Conservation (phyloP, 164 flowering plant genomes). For the Dillenia turbinata region DNA sequence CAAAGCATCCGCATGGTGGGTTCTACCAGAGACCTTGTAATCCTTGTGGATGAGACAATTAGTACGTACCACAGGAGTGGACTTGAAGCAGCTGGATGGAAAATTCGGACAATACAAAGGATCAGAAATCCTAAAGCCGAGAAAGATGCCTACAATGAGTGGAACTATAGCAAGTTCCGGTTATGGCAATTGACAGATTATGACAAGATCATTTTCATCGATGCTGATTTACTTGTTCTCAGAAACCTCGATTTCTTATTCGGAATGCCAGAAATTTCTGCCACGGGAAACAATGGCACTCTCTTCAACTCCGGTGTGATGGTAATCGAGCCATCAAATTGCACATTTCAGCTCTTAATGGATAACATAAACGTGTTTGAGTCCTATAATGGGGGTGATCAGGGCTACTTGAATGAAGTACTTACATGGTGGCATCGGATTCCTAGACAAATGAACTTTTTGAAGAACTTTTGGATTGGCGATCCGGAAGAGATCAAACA, state of each 20-base stretch:
- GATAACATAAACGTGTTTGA: constrained; percentile 47
- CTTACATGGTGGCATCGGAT: constrained; percentile 75
- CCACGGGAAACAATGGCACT: constrained; percentile 57
- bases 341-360: constrained; percentile 59
- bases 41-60: constrained; percentile 66
- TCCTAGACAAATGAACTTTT: constrained; percentile 54
- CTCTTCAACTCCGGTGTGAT: constrained; percentile 73
- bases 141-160: constrained; percentile 64
- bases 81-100: constrained; percentile 74
- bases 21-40: constrained; percentile 59
- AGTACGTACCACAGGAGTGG: constrained; percentile 50
- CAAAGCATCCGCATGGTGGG: constrained; percentile 65
- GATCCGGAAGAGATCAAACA: constrained; percentile 39
- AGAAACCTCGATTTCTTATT: constrained; percentile 60
- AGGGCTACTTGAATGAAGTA: constrained; percentile 60
- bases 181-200: constrained; percentile 71
- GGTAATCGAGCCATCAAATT: constrained; percentile 64
- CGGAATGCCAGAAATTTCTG: constrained; percentile 58
- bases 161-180: constrained; percentile 75
- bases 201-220: constrained; percentile 69
- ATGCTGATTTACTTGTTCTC: constrained; percentile 57
- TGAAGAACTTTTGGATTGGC: constrained; percentile 59
- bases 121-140: constrained; percentile 75
- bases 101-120: constrained; percentile 46
- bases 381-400: constrained; percentile 73